Conservation (phyloP, 1,139 yeast species). For the Saccharomyces hybrid region DNA sequence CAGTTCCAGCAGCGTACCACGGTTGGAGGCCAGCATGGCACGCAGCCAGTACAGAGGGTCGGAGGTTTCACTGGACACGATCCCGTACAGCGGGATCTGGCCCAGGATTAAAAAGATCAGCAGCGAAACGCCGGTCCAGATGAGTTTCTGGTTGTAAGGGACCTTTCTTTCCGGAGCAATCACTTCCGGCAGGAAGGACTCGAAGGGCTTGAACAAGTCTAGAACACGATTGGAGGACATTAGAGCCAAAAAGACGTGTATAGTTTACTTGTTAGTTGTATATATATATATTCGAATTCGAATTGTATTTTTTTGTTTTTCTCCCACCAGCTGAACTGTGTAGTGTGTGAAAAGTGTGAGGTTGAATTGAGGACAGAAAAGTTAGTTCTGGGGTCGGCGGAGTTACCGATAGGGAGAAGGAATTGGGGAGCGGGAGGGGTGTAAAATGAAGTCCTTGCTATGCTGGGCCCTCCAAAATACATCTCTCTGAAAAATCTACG, state of each 20-base stretch:
- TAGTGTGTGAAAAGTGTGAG: background rate
- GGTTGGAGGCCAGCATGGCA: slow-evolving; percentile 96
- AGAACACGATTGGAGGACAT: slow-evolving; percentile 58
- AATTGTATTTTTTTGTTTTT: background rate
- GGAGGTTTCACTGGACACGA: slow-evolving; percentile 81
- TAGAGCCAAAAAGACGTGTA: background rate
- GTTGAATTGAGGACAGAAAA: background rate
- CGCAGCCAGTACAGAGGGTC: slow-evolving; percentile 96
- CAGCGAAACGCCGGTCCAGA: slow-evolving; percentile 97
- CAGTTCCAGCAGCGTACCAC: slow-evolving; percentile 95
- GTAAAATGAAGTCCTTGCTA: background rate
- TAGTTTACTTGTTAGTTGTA: no score
- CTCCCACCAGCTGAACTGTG: background rate
- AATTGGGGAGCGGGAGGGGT: background rate
- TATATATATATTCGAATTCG: no score
- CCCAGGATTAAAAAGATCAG: slow-evolving; percentile 92
- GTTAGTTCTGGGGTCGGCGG: background rate
- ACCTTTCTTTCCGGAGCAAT: slow-evolving; percentile 94
- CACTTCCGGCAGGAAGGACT: slow-evolving; percentile 91
- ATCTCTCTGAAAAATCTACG: no score
- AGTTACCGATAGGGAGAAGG: background rate
- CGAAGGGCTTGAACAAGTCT: slow-evolving; percentile 90
- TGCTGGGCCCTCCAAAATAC: no score
- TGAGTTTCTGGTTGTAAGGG: slow-evolving; percentile 82
- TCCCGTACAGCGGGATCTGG: slow-evolving; percentile 94